phyloP scores from a whole-genome alignment of 1,284 basidiomycete genomes.

The Bondarzewia mesenterica region DNA sequence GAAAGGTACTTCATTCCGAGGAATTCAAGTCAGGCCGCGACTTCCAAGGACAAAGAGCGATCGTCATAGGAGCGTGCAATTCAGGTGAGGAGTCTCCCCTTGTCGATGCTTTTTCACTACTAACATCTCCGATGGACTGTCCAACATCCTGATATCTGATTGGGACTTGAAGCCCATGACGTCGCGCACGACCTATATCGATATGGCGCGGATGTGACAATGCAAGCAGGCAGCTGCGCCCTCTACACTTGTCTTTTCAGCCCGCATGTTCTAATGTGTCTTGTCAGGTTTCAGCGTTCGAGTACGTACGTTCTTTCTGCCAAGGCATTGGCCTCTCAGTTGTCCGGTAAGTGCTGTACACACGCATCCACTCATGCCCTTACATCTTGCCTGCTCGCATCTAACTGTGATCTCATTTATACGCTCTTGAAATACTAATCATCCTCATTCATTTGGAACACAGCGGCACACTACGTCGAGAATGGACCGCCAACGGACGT shows the following conservation, averaged over 20 bases:
- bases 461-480: neutral
- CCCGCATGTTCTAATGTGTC: slow-evolving; percentile 34
- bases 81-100: too few relatives aligned
- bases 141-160: neutral
- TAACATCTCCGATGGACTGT: neutral
- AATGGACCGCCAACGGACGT: neutral
- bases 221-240: neutral
- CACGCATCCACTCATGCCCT: neutral
- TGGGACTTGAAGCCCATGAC: slow-evolving; percentile 28
- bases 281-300: slow-evolving; percentile 46
- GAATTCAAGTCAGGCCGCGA: slow-evolving; percentile 28
- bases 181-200: slow-evolving; percentile 37
- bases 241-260: neutral
- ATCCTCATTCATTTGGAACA: neutral
- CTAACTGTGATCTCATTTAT: neutral
- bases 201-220: slow-evolving; percentile 32
- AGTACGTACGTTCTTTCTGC: slow-evolving; percentile 55
- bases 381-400: neutral
- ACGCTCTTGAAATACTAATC: neutral
- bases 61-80: slow-evolving; percentile 44
- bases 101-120: neutral
- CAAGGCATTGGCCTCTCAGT: slow-evolving; percentile 27
- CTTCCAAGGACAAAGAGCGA: slow-evolving; percentile 35
- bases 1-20: slow-evolving; percentile 34
- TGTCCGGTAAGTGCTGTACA: slow-evolving; percentile 20